phyloP scores from a whole-genome alignment of 2,329 filamentous ascomycete genomes.

The Aspergillus unguis region DNA sequence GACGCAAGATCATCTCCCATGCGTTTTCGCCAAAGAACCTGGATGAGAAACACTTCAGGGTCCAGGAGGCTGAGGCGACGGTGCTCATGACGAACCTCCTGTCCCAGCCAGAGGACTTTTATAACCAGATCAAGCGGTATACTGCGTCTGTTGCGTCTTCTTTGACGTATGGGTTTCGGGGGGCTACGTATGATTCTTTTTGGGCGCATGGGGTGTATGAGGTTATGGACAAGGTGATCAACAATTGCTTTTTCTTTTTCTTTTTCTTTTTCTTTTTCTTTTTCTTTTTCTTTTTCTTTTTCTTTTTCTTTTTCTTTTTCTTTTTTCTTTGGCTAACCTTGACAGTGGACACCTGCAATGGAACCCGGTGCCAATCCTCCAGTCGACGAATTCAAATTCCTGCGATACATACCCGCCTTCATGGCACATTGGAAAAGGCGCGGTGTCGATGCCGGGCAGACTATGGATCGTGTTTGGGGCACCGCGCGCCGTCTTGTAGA shows the following conservation, averaged over 20 bases:
- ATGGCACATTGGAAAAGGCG: conserved; percentile 42
- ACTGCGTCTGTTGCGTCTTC: neutral
- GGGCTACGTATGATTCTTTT: neutral
- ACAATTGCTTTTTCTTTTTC: neutral
- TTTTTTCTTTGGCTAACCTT: neutral
- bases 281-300: neutral
- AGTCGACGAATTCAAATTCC: conserved; percentile 46
- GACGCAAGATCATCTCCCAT: neutral
- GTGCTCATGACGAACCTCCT: neutral
- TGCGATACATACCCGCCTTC: conserved; percentile 43
- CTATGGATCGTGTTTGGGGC: conserved; percentile 44
- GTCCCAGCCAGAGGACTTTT: neutral
- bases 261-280: neutral
- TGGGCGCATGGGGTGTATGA: neutral
- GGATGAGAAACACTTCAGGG: neutral
- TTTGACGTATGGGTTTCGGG: neutral
- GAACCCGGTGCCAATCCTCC: conserved; percentile 49
- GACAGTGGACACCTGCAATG: conserved; percentile 19
- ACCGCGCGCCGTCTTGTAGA: conserved; percentile 31
- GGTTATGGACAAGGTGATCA: neutral
- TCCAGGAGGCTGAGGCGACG: neutral
- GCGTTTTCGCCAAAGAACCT: neutral
- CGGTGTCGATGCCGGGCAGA: conserved; percentile 27
- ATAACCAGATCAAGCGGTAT: neutral
- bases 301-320: neutral